Base-by-base conservation (phyloP, 345 rosid species). In the Isatis tinctoria region DNA sequence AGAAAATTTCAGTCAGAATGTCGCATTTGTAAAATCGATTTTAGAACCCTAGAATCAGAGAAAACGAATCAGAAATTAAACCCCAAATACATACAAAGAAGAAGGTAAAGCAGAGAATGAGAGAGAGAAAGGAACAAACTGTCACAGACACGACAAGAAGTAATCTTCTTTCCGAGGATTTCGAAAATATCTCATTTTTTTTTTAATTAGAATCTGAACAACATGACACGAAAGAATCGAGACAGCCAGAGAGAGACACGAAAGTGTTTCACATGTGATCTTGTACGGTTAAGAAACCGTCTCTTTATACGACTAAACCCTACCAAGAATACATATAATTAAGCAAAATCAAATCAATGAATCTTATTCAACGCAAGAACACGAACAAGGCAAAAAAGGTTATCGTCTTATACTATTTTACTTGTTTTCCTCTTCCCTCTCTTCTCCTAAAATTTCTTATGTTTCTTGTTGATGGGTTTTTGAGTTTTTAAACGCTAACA, bases 71-170 rank as follows among this genome's bases (percentile, higher is more conserved):
- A 24, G 18, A 63, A 5, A 37, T 11, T 4, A 39, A 36, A 3
- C n/a, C 17, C 51, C 45, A 36, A 9, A 36, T 9, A 36, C 12
- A 8, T 13, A 2, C 1, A 28, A 28, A 48, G 4, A 12, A 18
- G 12, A 61, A 53, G 35, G 52, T 45, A 70, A 69, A 75, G 79
- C 54, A 65, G 66, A 48, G 66, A 48, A 3, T 22, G 26, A 45
- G 30, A 44, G 40, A 52, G 14, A 49, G 44, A 35, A 8, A 56
- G 30, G 56, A 4, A 47, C 17, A 76, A 69, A 52, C 71, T 35
- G 76, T 70, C 22, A 70, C 20, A 56, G 61, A 64, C 76, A 77
- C 61, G 72, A 76, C 67, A 76, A 16, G 24, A 61, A 62, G 71
- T 70, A 18, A 54, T 63, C 67, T 56, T 77, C 45, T 47, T 18